Evolutionary conservation across 805 yeast species (phyloP), one percentile per base, ranked within the genome.

Genomic region (Saccharomyces kudriavzevii): DNA sequence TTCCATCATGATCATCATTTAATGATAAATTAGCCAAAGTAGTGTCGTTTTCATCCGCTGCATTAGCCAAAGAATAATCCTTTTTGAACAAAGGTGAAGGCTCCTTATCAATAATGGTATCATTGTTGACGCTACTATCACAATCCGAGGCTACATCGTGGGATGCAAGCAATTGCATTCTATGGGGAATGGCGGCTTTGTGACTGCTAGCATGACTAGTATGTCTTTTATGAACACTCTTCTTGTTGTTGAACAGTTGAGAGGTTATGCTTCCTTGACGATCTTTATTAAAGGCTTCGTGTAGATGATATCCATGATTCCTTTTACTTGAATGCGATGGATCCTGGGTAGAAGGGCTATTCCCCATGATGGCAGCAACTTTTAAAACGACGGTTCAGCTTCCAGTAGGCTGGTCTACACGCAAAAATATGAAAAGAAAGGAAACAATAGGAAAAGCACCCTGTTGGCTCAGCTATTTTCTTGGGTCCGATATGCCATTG

Each of bases 1-100:
- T 48, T 13, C 3, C 29, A 11, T 51, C 56, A 17, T 51, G 31
- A 2, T 58, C 50, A 27, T 47, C 47, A 35, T 54, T 58, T 28
- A 60, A 30, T 31, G 63, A 54, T 14, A 60, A 51, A 31, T 57
- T 62, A 11, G 63, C 63, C 55, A 60, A 47, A 28, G 26, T 52
- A 48, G 30, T 52, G 29, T 43, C 48, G 40, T 40, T 52, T 22
- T 3, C 47, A 48, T 46, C 47, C 3, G 20, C 49, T 5, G 49
- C 24, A 22, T 29, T 40, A 10, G 29, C 40, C 47, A 54, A 45
- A 4, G 57, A 49, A 28, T 49, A 54, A 31, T 52, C 51, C 13
- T 51, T 28, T 27, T 54, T 54, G 20, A 54, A 54, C 25, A 54
- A 14, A 10, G 52, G 43, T 0, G 53, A 48, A 6, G 49, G 40